phyloP scores from a whole-genome alignment of 163 green algal species.

The Botryococcus braunii region DNA sequence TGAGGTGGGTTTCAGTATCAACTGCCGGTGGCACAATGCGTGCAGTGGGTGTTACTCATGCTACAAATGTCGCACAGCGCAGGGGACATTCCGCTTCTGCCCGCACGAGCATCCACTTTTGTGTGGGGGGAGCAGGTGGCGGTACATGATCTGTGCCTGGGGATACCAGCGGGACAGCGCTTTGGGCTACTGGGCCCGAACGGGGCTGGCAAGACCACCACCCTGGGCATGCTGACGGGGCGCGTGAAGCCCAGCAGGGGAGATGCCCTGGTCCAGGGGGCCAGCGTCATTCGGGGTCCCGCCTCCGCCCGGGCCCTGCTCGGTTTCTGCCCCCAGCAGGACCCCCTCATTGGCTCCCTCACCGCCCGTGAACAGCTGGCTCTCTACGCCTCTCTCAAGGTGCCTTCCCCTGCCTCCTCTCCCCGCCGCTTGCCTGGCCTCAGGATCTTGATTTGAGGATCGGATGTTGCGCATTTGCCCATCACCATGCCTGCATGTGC shows the following conservation, averaged over 20 bases:
- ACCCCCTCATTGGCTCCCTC: slow-evolving; percentile 20
- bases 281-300: slow-evolving; percentile 5
- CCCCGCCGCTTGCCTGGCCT: no score
- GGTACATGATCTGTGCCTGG: slow-evolving; percentile 21
- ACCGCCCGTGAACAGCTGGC: slow-evolving; percentile 24
- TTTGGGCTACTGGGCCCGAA: slow-evolving; percentile 25
- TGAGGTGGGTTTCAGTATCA: no score
- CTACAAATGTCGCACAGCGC: no score
- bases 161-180: slow-evolving; percentile 8
- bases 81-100: no score
- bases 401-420: not conserved
- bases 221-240: slow-evolving; percentile 34
- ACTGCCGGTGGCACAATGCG: no score
- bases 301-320: not conserved
- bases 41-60: no score
- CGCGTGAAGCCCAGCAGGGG: slow-evolving; percentile 19
- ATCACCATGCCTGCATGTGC: no score
- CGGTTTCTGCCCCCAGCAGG: slow-evolving; percentile 20
- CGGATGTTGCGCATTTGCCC: no score
- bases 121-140: slow-evolving; percentile 4
- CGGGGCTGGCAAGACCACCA: slow-evolving; percentile 41
- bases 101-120: no score
- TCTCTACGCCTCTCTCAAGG: slow-evolving; percentile 28
- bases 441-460: no score
- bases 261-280: slow-evolving; percentile 21